Conservation (phyloP, 306 rosid genomes). For the Malus sieversii region DNA sequence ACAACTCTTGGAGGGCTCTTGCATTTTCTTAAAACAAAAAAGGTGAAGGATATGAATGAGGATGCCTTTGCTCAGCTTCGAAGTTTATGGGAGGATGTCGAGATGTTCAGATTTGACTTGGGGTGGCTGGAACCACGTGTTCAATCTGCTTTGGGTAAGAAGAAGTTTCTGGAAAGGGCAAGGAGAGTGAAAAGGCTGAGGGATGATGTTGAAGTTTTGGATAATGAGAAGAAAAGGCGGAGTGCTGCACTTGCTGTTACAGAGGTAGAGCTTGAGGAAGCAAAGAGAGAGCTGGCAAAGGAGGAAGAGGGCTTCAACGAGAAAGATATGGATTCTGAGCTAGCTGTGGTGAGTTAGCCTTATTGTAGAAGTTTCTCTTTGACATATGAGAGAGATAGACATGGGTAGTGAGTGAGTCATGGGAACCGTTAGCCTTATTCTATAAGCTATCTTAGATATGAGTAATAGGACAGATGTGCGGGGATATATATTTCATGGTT, state of each 20-base stretch:
- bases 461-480: not conserved
- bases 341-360: not conserved
- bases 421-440: not conserved
- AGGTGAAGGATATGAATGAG: not conserved
- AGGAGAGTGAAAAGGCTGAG: not conserved
- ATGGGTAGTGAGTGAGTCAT: not conserved
- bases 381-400: not conserved
- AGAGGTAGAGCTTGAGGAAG: not conserved
- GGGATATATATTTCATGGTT: not conserved
- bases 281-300: not conserved
- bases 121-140: conserved; percentile 1
- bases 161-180: conserved; percentile 2
- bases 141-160: not conserved
- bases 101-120: conserved; percentile 1
- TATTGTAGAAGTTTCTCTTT: not conserved
- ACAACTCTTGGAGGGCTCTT: not conserved
- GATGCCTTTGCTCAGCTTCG: not conserved
- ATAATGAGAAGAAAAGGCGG: not conserved
- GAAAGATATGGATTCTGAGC: not conserved
- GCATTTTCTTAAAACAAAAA: not conserved
- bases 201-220: not conserved
- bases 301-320: not conserved
- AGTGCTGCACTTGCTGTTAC: not conserved
- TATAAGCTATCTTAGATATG: not conserved
- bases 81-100: conserved; percentile 1